Base-by-base conservation (phyloP, 768 basidiomycete genomes). In the Tulasnella sp. region DNA sequence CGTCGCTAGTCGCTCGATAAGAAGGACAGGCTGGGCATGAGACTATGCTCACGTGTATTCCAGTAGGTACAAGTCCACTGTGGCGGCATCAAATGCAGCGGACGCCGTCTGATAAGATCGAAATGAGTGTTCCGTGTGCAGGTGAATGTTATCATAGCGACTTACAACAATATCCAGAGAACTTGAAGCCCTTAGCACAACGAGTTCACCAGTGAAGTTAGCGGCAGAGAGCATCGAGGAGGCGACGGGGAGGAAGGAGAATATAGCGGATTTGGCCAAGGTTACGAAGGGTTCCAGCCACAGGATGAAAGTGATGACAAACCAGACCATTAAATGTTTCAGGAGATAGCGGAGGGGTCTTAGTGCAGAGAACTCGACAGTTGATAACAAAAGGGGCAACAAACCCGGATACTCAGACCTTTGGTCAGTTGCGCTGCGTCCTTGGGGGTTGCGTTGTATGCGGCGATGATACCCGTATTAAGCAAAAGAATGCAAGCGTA, bases 291-390 rank as follows among this genome's bases (percentile, higher is more conserved):
- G 68, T 12, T 74, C 81, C 29, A 83, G 29, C 49, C 68, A 65
- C 66, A 56, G 44, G 19, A 56, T 4, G 42, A 56, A 56, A 0
- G 88, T 87, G 25, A 90, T 71, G 60, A 87, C 70, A 65, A 78
- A 79, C 89, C 89, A 92, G 17, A 80, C 74, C 49, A 80, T 74
- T 27, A 91, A 74, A 71, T 79, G 59, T 10, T n/a, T n/a, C n/a
- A n/a, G n/a, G n/a, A n/a, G n/a, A n/a, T n/a, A n/a, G 27, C 3
- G n/a, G 42, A 8, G 24, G n/a, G n/a, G n/a, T n/a, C n/a, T n/a
- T n/a, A n/a, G n/a, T n/a, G n/a, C n/a, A n/a, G n/a, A n/a, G n/a
- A n/a, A n/a, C 19, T 17, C n/a, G 49, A 24, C 11, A 22, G n/a
- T 22, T 17, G 10, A 5, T 19, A 25, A 17, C 31, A 24, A 4